Evolutionary conservation across 805 yeast genomes (phyloP).

Genomic region (Lipomyces sp.): DNA sequence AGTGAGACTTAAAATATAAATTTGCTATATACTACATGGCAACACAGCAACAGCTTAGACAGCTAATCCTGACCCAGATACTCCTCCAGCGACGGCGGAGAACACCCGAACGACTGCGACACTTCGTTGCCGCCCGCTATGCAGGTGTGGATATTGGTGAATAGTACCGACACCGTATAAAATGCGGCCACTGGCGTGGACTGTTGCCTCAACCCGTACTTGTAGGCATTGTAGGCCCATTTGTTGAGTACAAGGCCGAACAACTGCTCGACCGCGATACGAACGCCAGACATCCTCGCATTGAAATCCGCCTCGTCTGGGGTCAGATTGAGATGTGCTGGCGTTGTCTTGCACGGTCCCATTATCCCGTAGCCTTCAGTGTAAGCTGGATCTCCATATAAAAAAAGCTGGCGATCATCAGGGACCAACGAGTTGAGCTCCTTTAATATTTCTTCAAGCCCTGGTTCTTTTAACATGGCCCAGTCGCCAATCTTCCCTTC

Average conservation of each 20-base stretch:
- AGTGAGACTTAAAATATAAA: background rate
- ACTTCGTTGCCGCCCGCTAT: constrained; percentile 9
- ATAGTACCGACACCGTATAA: constrained; percentile 4
- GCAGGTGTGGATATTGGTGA: constrained; percentile 10
- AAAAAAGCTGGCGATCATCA: background rate
- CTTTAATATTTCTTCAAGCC: constrained; percentile 1
- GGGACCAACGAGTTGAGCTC: background rate
- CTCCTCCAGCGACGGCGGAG: constrained; percentile 11
- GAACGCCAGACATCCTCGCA: background rate
- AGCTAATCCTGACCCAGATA: constrained; percentile 10
- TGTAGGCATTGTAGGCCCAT: constrained; percentile 6
- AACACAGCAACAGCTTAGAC: constrained; percentile 1
- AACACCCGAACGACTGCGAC: constrained; percentile 10
- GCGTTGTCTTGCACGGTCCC: constrained; percentile 5
- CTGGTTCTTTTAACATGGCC: constrained; percentile 1
- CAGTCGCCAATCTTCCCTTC: constrained; percentile 9
- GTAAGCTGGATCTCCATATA: constrained; percentile 7
- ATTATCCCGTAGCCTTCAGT: background rate
- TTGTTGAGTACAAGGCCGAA: constrained; percentile 9
- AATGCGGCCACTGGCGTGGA: constrained; percentile 2
- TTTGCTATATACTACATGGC: constrained; percentile 1
- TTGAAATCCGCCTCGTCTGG: constrained; percentile 2
- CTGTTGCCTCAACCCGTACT: constrained; percentile 6
- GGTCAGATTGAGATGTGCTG: constrained; percentile 1
- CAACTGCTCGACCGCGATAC: constrained; percentile 6